phyloP scores from a whole-genome alignment of 2,329 filamentous ascomycete genomes.

The Phialocephala sp. region DNA sequence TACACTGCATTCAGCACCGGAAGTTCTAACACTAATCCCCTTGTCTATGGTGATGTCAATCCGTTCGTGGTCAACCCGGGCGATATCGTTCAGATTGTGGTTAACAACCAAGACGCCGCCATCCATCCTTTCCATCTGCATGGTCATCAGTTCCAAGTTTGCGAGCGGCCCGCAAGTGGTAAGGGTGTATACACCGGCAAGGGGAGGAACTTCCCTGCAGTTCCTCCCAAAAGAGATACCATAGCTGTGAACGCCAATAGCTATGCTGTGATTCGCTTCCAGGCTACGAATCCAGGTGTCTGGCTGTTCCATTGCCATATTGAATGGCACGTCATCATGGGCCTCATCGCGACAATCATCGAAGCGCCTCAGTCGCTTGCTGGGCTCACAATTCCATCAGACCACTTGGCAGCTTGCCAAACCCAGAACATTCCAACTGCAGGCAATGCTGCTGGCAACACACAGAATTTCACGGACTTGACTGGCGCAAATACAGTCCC shows the following conservation, averaged over 20 bases:
- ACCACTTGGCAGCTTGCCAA: conserved; percentile 50
- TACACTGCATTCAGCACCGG: conserved; percentile 73
- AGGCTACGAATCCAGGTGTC: conserved; percentile 56
- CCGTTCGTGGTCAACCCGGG: conserved; percentile 68
- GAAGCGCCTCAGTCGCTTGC: conserved; percentile 25
- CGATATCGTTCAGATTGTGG: conserved; percentile 61
- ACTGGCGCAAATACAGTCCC: conserved; percentile 50
- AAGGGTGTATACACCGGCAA: conserved; percentile 14
- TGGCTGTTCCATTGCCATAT: conserved; percentile 58
- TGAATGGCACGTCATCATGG: conserved; percentile 47
- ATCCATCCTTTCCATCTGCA: conserved; percentile 59
- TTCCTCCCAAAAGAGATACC: conserved; percentile 57
- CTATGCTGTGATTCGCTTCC: conserved; percentile 53
- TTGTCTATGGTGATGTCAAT: conserved; percentile 68
- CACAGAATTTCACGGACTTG: conserved; percentile 56
- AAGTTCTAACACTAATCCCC: conserved; percentile 52
- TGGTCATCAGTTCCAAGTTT: conserved; percentile 57
- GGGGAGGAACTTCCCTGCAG: conserved; percentile 39
- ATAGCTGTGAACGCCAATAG: conserved; percentile 43
- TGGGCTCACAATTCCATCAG: conserved; percentile 50
- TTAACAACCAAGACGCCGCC: conserved; percentile 55
- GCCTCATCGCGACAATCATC: conserved; percentile 27
- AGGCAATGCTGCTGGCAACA: conserved; percentile 68
- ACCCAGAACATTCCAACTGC: conserved; percentile 49
- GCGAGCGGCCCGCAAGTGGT: conserved; percentile 16